Conservation (phyloP, 139 green algal species). For the Prasinococcaceae sp. region DNA sequence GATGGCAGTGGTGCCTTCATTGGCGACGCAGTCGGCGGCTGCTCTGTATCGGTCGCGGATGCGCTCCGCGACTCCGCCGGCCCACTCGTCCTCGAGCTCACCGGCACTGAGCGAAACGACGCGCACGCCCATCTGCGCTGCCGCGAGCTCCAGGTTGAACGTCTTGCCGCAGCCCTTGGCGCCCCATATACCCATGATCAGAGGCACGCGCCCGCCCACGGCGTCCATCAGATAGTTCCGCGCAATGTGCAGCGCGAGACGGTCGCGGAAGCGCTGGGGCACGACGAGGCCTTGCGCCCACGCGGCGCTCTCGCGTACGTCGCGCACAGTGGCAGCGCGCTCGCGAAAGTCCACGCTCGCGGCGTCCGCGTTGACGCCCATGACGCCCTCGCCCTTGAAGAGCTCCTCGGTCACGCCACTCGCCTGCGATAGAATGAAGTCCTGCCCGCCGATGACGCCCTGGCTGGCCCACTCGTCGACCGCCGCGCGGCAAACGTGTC, state of each 20-base stretch:
- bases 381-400: too few species aligned
- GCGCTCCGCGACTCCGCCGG: slow-evolving; percentile 24
- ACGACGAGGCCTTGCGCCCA: too few species aligned
- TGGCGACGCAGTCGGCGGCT: slow-evolving; percentile 23
- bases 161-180: slow-evolving; percentile 34
- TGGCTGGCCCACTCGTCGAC: too few species aligned
- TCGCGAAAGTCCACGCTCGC: too few species aligned
- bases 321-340: too few species aligned
- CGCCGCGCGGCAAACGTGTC: too few species aligned
- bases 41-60: slow-evolving; percentile 32
- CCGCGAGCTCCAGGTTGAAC: slow-evolving; percentile 34
- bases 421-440: too few species aligned
- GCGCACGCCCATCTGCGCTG: slow-evolving; percentile 22
- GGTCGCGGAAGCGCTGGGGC: slow-evolving; percentile 26
- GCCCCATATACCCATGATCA: slow-evolving; percentile 25
- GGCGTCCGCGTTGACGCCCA: too few species aligned
- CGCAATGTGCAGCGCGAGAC: slow-evolving; percentile 11
- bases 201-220: slow-evolving; percentile 8
- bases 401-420: too few species aligned
- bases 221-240: slow-evolving; percentile 28
- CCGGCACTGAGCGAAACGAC: slow-evolving; percentile 29
- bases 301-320: too few species aligned
- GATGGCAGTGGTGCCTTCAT: slow-evolving; percentile 17
- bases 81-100: slow-evolving; percentile 32
- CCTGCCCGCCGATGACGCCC: too few species aligned